Evolutionary conservation across 1,284 basidiomycete species (phyloP).

Genomic region (Tranzscheliella williamsii): DNA sequence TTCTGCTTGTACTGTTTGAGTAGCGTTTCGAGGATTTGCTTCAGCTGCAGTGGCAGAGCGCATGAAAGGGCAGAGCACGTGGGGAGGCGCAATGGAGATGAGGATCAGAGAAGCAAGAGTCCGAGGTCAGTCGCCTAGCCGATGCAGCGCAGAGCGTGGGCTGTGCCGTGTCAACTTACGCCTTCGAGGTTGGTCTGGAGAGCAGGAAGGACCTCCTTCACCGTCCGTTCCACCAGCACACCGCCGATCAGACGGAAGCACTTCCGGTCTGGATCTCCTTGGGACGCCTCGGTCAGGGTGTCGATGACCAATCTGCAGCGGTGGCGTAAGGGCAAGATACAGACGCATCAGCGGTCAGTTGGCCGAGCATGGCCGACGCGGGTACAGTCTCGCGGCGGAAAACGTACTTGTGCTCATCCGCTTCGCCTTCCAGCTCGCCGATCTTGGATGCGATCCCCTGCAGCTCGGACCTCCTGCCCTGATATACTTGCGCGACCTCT

Average conservation of each 20-base stretch:
- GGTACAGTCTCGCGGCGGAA: not conserved
- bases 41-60: slow-evolving; percentile 42
- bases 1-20: slow-evolving; percentile 59
- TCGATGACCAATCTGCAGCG: slow-evolving; percentile 89
- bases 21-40: slow-evolving; percentile 51
- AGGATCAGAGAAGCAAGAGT: no score
- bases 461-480: slow-evolving; percentile 49
- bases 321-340: not conserved
- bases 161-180: no score
- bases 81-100: not conserved
- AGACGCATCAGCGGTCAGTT: no score
- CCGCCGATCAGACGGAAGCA: slow-evolving; percentile 97
- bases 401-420: slow-evolving; percentile 58
- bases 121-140: no score
- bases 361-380: not conserved
- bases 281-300: slow-evolving; percentile 70
- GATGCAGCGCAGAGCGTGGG: no score
- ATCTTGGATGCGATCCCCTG: slow-evolving; percentile 58
- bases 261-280: slow-evolving; percentile 80
- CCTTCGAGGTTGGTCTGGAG: slow-evolving; percentile 55
- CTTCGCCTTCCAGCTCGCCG: slow-evolving; percentile 57
- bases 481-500: slow-evolving; percentile 49
- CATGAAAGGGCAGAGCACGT: not conserved
- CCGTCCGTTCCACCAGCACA: slow-evolving; percentile 91
- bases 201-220: slow-evolving; percentile 89